Evolutionary conservation across 1,139 yeast genomes (phyloP).

Genomic region (Scheffersomyces quercinus): DNA sequence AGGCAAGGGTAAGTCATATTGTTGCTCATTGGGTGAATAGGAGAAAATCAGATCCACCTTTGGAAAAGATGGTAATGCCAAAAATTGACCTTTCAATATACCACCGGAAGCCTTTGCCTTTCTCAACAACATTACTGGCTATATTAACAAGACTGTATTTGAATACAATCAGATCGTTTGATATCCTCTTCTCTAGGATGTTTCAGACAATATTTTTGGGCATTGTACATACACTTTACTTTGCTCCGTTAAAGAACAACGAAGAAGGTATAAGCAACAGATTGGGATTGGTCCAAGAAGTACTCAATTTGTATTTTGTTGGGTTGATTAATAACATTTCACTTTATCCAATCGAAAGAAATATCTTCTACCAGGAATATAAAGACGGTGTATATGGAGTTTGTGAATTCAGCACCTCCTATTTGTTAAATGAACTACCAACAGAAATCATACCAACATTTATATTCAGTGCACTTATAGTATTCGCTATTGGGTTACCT

Average conservation of each 20-base stretch:
- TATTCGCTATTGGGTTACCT: constrained; percentile 75
- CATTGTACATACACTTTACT: constrained; percentile 65
- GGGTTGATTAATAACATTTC: constrained; percentile 80
- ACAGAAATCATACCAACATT: constrained; percentile 64
- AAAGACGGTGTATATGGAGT: constrained; percentile 73
- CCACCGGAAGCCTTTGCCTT: constrained; percentile 6
- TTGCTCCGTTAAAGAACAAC: constrained; percentile 64
- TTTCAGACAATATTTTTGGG: constrained; percentile 68
- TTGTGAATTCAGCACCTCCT: constrained; percentile 63
- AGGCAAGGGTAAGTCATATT: constrained; percentile 34
- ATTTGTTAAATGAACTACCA: constrained; percentile 71
- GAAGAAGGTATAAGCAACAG: constrained; percentile 64
- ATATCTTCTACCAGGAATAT: constrained; percentile 77
- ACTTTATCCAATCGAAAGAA: constrained; percentile 70
- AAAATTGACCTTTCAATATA: constrained; percentile 5
- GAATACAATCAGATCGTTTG: constrained; percentile 60
- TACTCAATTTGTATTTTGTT: constrained; percentile 69
- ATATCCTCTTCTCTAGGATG: constrained; percentile 65
- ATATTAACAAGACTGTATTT: constrained; percentile 35
- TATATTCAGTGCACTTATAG: constrained; percentile 60
- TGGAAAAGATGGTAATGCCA: neutral
- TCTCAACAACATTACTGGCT: constrained; percentile 27
- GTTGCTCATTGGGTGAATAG: constrained; percentile 36
- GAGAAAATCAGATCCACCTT: constrained; percentile 1
- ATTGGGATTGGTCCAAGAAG: constrained; percentile 75